Percentiles rank a stretch among this genome's conserved stretches.
These are phyloP conservation scores for Penicillium argentinense DNA, from an alignment of 495 filamentous ascomycete genomes.

Conservation along the genomic window DNA sequence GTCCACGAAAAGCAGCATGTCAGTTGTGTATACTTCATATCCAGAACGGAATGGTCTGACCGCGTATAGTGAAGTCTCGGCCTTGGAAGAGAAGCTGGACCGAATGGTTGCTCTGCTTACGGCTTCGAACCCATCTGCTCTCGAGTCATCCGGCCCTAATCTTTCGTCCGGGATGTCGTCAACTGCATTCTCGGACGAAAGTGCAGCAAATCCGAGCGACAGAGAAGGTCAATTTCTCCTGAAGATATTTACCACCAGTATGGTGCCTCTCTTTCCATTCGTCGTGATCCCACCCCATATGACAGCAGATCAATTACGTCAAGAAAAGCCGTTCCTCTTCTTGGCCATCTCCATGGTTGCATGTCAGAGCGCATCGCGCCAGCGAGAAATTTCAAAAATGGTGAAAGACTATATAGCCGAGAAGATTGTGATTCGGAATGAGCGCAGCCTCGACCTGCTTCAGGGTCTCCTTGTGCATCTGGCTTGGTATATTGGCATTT, in stretches of 20 bases:
- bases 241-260: constrained; percentile 13
- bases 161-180: constrained; percentile 1
- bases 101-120: constrained; percentile 26
- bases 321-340: constrained; percentile 36
- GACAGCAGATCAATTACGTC: constrained; percentile 27
- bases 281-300: constrained; percentile 25
- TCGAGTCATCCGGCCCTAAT: constrained; percentile 4
- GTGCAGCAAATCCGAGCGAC: neutral
- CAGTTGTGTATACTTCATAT: neutral
- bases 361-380: constrained; percentile 18
- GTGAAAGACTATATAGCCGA: constrained; percentile 27
- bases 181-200: neutral
- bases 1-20: constrained; percentile 7
- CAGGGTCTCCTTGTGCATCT: constrained; percentile 42
- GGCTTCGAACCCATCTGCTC: constrained; percentile 10
- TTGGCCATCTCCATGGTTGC: constrained; percentile 39
- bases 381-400: constrained; percentile 22
- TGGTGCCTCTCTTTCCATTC: constrained; percentile 39
- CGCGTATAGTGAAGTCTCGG: constrained; percentile 19
- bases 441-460: constrained; percentile 38
- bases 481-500: constrained; percentile 33
- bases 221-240: constrained; percentile 13
- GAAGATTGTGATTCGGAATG: constrained; percentile 32
- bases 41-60: too few relatives aligned
- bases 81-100: constrained; percentile 24